These are phyloP conservation scores for Kwoniella sp. DNA, from an alignment of 768 basidiomycete genomes.

Conservation along the genomic window DNA sequence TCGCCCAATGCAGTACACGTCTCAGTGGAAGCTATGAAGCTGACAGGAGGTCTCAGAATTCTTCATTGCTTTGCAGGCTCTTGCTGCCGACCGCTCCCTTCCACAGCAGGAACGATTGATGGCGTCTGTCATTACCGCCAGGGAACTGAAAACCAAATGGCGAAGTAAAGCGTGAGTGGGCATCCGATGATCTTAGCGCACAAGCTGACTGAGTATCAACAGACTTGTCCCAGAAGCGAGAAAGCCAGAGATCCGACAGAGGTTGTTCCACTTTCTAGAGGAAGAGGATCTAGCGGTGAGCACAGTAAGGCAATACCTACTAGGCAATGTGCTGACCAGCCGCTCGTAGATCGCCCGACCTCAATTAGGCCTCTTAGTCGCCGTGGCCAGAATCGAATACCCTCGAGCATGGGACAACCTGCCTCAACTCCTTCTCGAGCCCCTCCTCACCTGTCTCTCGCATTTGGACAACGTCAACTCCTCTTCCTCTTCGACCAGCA, in stretches of 20 bases:
- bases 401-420: slow-evolving; percentile 47
- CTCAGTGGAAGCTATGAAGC: too few relatives aligned
- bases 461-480: slow-evolving; percentile 27
- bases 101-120: slow-evolving; percentile 45
- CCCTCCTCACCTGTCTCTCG: slow-evolving; percentile 44
- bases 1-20: too few relatives aligned
- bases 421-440: slow-evolving; percentile 46
- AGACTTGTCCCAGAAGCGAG: slow-evolving; percentile 49
- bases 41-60: slow-evolving; percentile 30
- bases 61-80: slow-evolving; percentile 46
- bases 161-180: slow-evolving; percentile 50
- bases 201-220: too few relatives aligned
- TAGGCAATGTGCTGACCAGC: not conserved
- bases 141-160: slow-evolving; percentile 56
- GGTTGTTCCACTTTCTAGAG: slow-evolving; percentile 52
- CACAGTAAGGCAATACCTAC: not conserved
- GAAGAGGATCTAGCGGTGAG: slow-evolving; percentile 46
- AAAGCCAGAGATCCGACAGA: slow-evolving; percentile 48
- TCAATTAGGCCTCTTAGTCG: slow-evolving; percentile 48
- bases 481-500: slow-evolving; percentile 37
- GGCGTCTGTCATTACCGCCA: slow-evolving; percentile 46
- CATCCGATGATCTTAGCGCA: not conserved
- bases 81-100: slow-evolving; percentile 39
- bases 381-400: slow-evolving; percentile 50
- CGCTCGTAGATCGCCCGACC: slow-evolving; percentile 50